phyloP scores from a whole-genome alignment of 2,329 filamentous ascomycete genomes.

The Xylariaceae sp. region DNA sequence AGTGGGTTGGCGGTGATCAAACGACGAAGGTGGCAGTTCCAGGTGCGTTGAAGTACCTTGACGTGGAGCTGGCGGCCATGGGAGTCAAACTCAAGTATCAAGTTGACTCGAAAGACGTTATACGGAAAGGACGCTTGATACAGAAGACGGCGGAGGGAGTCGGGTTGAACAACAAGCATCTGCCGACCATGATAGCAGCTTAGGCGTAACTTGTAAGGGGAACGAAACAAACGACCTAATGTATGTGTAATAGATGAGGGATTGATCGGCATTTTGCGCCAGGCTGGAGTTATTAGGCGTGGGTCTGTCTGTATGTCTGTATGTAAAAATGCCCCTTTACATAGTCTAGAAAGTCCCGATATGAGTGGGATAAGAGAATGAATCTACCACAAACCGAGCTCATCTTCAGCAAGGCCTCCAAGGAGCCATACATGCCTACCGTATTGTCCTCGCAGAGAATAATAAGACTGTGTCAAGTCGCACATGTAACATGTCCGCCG shows the following conservation, averaged over 20 bases:
- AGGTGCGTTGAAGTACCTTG: slow-evolving; percentile 84
- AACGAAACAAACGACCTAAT: neutral
- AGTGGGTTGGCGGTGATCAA: slow-evolving; percentile 83
- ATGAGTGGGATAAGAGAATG: neutral
- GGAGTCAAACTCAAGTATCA: slow-evolving; percentile 87
- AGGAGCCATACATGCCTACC: neutral
- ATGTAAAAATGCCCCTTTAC: neutral
- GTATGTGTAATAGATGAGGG: neutral
- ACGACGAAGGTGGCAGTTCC: slow-evolving; percentile 90
- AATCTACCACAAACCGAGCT: neutral
- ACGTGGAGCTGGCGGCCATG: slow-evolving; percentile 95
- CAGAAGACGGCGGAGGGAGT: slow-evolving; percentile 33
- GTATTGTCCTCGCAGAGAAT: neutral
- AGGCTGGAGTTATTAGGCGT: slow-evolving; percentile 14
- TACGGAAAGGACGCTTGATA: slow-evolving; percentile 47
- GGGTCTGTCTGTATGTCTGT: neutral
- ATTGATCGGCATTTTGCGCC: slow-evolving; percentile 11
- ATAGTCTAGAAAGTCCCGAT: slow-evolving; percentile 2
- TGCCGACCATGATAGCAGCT: slow-evolving; percentile 24
- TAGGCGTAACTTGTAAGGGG: slow-evolving; percentile 9
- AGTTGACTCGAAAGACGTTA: slow-evolving; percentile 58
- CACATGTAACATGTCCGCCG: slow-evolving; percentile 9
- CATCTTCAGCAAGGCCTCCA: neutral
- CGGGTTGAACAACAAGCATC: slow-evolving; percentile 24
- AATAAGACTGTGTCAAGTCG: slow-evolving; percentile 3